These are phyloP conservation scores for Dendrobium officinale DNA, from an alignment of 106 monocot species.

Conservation along the genomic window DNA sequence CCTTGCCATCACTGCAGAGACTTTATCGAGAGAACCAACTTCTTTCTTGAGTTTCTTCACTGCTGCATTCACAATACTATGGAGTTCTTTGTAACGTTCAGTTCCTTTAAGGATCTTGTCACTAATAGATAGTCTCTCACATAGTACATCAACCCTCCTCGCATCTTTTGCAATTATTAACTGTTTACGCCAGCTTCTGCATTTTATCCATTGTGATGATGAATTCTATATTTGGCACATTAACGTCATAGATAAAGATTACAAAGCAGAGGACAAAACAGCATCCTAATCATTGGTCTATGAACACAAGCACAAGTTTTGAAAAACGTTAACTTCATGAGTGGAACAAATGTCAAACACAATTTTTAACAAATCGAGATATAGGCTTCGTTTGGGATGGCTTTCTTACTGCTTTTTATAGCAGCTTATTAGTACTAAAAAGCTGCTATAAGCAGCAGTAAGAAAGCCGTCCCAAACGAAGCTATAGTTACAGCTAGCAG, in stretches of 20 bases:
- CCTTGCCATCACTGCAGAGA: conserved; percentile 37
- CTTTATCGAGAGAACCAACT: conserved; percentile 41
- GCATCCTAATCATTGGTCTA: neutral
- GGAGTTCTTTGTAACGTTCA: conserved; percentile 31
- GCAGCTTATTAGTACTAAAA: no score
- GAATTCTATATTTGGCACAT: neutral
- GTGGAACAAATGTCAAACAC: no score
- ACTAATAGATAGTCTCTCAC: conserved; percentile 32
- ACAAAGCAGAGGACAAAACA: neutral
- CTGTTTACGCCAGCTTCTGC: conserved; percentile 52
- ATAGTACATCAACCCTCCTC: conserved; percentile 44
- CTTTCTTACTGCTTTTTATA: no score
- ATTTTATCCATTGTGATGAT: conserved; percentile 3
- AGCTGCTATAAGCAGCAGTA: no score
- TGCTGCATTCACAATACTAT: conserved; percentile 33
- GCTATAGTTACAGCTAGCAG: no score
- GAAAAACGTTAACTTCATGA: no score
- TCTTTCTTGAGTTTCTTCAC: conserved; percentile 51
- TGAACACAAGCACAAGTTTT: neutral
- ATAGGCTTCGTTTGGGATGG: no score
- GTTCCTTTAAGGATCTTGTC: conserved; percentile 39
- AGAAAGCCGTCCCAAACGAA: no score
- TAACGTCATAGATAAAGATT: neutral
- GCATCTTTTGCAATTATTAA: conserved; percentile 39
- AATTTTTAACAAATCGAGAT: no score